These are phyloP conservation scores for Lyophyllum decastes DNA, from an alignment of 768 basidiomycete species.

Conservation along the genomic window DNA sequence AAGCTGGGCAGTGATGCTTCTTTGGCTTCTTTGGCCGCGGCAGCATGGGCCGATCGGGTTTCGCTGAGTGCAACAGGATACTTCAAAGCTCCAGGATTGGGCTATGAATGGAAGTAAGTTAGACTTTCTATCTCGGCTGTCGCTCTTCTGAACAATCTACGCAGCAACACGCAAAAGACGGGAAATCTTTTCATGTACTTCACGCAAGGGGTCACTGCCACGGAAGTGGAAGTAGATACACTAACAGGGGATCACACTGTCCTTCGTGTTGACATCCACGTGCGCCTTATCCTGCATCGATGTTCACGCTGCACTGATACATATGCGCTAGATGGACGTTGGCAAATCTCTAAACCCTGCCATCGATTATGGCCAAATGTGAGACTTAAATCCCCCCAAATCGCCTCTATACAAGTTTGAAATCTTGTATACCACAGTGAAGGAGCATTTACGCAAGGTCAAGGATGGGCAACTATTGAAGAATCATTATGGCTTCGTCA, in stretches of 20 bases:
- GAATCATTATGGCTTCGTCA: conserved; percentile 18
- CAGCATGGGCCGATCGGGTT: conserved; percentile 15
- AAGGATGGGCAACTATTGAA: conserved; percentile 18
- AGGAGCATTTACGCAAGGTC: conserved; percentile 17
- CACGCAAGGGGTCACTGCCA: conserved; percentile 17
- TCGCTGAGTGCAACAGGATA: conserved; percentile 17
- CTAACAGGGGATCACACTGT: conserved; percentile 17
- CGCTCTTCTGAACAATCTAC: background rate
- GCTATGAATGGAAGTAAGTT: conserved; percentile 17
- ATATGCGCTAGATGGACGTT: conserved; percentile 14
- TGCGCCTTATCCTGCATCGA: background rate
- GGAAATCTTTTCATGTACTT: conserved; percentile 19
- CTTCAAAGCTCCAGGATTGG: conserved; percentile 12
- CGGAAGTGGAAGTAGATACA: conserved; percentile 17
- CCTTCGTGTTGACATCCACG: conserved; percentile 17
- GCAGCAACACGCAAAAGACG: conserved; percentile 15
- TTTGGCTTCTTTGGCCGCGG: conserved; percentile 9
- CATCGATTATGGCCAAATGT: conserved; percentile 19
- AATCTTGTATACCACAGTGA: conserved; percentile 3
- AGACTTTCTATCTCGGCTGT: background rate
- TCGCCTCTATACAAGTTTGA: background rate
- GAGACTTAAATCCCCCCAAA: background rate
- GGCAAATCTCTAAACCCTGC: conserved; percentile 18
- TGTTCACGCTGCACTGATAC: background rate
- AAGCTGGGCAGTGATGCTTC: conserved; percentile 11